Base-by-base conservation (phyloP, 1,139 yeast species). In the Nakaseomyces kungkrabaensis region DNA sequence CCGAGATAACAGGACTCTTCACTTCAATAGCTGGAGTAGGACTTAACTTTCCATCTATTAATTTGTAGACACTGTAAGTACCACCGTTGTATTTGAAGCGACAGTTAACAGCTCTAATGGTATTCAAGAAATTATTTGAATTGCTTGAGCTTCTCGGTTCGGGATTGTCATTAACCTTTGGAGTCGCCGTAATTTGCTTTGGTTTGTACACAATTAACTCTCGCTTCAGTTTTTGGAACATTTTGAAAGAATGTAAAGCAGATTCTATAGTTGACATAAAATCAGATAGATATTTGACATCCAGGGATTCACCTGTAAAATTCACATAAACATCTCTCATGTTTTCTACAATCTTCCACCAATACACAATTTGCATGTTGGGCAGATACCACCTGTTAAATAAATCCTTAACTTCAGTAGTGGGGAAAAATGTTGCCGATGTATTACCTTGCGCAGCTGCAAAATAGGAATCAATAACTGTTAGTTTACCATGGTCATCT, bases 1-100 rank as follows among this genome's bases (percentile, higher is more conserved):
- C 73, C 47, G 73, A 74, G 1, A 90, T 78, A 0, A 90, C 85
- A 0, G 98, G 98, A 0, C 96, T 79, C 49, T 79, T 85, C 33
- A 90, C 67, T 43, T 73, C 75, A 29, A 89, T 70, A 0, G 90
- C 78, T 0, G 85, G 81, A 7, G 72, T 68, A 55, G 73, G 66
- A 32, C 72, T 74, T 41, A 73, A 68, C 44, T 71, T 71, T 32
- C 77, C 68, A 46, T 77, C 74, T 49, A 73, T 72, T 22, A 49
- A 48, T 0, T 70, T 63, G 40, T 58, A 66, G 8, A 84, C 69
- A 50, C 74, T 71, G 10, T 84, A 77, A n/a, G 75, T 75, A 13
- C 90, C 85, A 49, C 94, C 95, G 6, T 80, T 88, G 70, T 81
- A 85, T 9, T 71, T 72, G 47, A 81, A 74, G 4, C 69, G 64